phyloP scores from a whole-genome alignment of 1,139 yeast species.

The Zygosaccharomyces sapae region DNA sequence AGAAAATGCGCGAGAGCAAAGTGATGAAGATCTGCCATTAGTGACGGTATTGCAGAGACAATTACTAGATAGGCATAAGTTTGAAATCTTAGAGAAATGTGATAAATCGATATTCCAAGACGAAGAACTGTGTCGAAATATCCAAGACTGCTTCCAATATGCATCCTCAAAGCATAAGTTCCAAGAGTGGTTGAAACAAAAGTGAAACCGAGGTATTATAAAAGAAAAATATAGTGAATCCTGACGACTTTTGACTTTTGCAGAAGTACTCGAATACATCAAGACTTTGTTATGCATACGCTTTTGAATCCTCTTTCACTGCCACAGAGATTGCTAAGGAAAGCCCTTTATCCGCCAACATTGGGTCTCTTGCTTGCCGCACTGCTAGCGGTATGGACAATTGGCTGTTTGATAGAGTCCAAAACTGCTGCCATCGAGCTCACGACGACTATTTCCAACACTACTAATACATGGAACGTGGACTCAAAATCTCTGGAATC shows the following conservation, averaged over 20 bases:
- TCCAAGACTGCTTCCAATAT: conserved; percentile 18
- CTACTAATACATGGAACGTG: background rate
- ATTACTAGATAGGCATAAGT: conserved; percentile 17
- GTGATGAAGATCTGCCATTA: conserved; percentile 5
- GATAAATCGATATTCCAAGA: conserved; percentile 6
- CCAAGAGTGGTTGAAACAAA: conserved; percentile 6
- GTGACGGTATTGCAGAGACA: conserved; percentile 5
- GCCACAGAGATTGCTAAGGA: conserved; percentile 14
- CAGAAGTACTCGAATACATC: background rate
- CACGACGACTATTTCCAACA: conserved; percentile 2
- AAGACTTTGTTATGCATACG: background rate
- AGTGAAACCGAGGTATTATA: background rate
- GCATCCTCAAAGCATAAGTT: conserved; percentile 16
- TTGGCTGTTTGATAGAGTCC: conserved; percentile 8
- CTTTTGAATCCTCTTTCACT: conserved; percentile 10
- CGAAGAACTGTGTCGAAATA: conserved; percentile 6
- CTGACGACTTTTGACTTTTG: background rate
- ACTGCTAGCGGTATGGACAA: conserved; percentile 14
- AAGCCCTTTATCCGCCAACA: conserved; percentile 16
- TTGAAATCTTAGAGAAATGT: conserved; percentile 13
- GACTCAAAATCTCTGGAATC: background rate
- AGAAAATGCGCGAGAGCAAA: background rate
- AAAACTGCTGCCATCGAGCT: conserved; percentile 3
- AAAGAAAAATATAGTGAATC: background rate
- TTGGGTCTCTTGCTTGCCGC: conserved; percentile 11